Evolutionary conservation across 495 filamentous ascomycete species (phyloP).

Genomic region (Xylaria cubensis): DNA sequence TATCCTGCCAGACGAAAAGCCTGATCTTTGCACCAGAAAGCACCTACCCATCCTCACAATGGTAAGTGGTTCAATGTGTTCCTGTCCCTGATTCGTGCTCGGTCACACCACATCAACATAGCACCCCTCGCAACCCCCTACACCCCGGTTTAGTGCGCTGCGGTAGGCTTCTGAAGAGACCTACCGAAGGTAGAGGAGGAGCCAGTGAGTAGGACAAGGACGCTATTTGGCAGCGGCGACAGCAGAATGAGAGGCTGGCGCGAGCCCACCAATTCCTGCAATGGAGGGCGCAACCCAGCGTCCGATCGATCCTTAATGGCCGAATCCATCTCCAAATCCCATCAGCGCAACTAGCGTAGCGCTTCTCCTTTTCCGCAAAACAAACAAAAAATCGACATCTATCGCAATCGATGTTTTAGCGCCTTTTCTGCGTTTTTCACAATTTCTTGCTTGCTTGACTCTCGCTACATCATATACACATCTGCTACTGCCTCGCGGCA

Average conservation of each 20-base stretch:
- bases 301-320: conserved; percentile 21
- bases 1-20: background rate
- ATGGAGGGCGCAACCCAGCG: conserved; percentile 15
- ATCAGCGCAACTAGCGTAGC: conserved; percentile 9
- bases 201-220: conserved; percentile 14
- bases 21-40: background rate
- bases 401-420: background rate
- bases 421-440: background rate
- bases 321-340: background rate
- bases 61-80: conserved; percentile 23
- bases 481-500: conserved; percentile 12
- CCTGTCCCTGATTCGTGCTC: conserved; percentile 9
- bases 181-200: conserved; percentile 6
- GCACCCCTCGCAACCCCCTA: conserved; percentile 25
- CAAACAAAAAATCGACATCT: conserved; percentile 12
- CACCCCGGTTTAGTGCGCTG: conserved; percentile 27
- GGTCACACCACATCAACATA: conserved; percentile 21
- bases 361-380: conserved; percentile 6
- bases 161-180: background rate
- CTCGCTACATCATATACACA: conserved; percentile 5
- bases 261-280: conserved; percentile 13
- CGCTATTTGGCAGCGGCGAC: conserved; percentile 20
- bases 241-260: conserved; percentile 7
- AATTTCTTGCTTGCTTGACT: conserved; percentile 6
- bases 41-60: conserved; percentile 17